These are phyloP conservation scores for Acanthamoeba lenticulata DNA, from an alignment of 208 protist genomes.

Conservation along the genomic window DNA sequence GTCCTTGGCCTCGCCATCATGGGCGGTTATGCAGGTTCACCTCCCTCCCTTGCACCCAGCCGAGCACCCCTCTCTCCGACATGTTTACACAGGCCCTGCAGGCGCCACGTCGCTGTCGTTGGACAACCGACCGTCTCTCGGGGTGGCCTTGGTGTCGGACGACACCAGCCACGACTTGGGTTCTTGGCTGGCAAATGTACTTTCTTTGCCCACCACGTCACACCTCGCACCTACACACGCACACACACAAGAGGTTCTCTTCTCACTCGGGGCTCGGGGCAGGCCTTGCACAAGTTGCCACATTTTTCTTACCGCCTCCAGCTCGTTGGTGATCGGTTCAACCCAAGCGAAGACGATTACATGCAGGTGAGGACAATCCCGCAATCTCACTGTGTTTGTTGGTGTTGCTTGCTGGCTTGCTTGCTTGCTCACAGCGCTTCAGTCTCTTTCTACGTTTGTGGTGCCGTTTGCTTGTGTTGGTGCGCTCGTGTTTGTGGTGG, in stretches of 20 bases:
- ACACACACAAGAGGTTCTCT: too few species aligned
- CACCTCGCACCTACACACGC: too few species aligned
- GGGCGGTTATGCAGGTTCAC: too few species aligned
- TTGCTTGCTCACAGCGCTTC: background rate
- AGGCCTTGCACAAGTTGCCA: background rate
- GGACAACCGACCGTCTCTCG: too few species aligned
- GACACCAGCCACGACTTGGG: slow-evolving; percentile 18
- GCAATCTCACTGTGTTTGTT: background rate
- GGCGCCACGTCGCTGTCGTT: background rate
- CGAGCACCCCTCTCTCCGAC: too few species aligned
- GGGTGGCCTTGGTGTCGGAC: too few species aligned
- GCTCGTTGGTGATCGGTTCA: background rate
- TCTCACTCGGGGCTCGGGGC: background rate
- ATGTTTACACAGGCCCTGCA: background rate
- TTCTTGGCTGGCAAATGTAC: background rate
- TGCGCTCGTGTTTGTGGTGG: background rate
- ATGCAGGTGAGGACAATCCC: background rate
- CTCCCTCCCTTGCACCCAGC: too few species aligned
- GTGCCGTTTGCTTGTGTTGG: slow-evolving; percentile 4
- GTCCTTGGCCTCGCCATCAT: too few species aligned
- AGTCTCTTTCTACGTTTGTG: slow-evolving; percentile 14
- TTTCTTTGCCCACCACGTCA: too few species aligned
- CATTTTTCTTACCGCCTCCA: slow-evolving; percentile 20
- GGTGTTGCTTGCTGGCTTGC: background rate
- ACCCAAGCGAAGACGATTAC: background rate